Evolutionary conservation across 1,284 basidiomycete species (phyloP).

Genomic region (Agroathelia rolfsii): DNA sequence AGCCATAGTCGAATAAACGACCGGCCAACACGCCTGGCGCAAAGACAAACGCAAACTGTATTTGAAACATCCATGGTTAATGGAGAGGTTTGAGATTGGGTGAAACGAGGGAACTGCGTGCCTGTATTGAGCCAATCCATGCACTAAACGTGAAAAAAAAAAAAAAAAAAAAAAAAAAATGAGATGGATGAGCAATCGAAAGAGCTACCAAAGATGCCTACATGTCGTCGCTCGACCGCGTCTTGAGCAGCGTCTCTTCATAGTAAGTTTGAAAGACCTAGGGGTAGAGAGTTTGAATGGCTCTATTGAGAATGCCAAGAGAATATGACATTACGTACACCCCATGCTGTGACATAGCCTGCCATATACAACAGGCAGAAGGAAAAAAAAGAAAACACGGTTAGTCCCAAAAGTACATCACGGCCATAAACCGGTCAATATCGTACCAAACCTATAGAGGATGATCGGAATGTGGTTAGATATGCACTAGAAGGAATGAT

Average conservation of each 20-base stretch:
- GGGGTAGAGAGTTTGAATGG: slow-evolving; percentile 8
- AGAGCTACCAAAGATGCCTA: slow-evolving; percentile 20
- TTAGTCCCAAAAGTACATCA: too few relatives aligned
- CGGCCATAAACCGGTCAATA: neutral
- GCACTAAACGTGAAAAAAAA: too few relatives aligned
- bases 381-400: slow-evolving; percentile 21
- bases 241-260: slow-evolving; percentile 22
- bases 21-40: slow-evolving; percentile 38
- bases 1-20: slow-evolving; percentile 43
- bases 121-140: slow-evolving; percentile 71
- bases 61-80: neutral
- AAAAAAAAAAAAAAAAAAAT: too few relatives aligned
- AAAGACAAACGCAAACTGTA: slow-evolving; percentile 35
- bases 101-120: slow-evolving; percentile 16
- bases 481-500: too few relatives aligned
- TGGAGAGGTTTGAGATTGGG: too few relatives aligned
- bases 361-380: too few relatives aligned
- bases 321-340: too few relatives aligned
- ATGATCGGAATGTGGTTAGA: too few relatives aligned
- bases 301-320: slow-evolving; percentile 2
- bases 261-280: slow-evolving; percentile 42
- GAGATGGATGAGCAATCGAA: neutral
- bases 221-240: slow-evolving; percentile 41
- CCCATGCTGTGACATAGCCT: slow-evolving; percentile 12
- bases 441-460: too few relatives aligned